Conservation (phyloP, 805 yeast species). For the Spathaspora passalidarum region DNA sequence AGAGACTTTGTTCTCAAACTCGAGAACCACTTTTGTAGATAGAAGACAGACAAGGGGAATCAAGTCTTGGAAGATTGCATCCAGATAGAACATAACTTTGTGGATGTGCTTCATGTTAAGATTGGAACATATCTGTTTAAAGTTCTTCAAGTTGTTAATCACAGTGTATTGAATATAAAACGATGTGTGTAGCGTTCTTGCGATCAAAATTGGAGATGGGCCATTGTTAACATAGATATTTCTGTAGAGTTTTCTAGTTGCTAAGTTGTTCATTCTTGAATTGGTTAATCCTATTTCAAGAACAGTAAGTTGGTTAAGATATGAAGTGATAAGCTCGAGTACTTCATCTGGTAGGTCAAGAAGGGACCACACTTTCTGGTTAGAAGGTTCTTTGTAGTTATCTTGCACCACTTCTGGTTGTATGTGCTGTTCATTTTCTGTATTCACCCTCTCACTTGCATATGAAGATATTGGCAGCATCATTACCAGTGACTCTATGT, state of each 20-base stretch:
- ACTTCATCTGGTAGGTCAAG: not conserved
- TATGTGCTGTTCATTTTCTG: not conserved
- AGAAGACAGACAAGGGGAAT: not conserved
- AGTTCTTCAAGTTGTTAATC: not conserved
- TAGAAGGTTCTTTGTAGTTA: not conserved
- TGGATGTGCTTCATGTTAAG: not conserved
- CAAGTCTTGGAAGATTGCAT: not conserved
- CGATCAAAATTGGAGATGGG: not conserved
- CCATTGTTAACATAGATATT: not conserved
- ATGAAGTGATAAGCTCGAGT: not conserved
- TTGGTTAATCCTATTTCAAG: not conserved
- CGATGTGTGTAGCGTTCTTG: not conserved
- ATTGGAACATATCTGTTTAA: not conserved
- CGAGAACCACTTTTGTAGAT: not conserved
- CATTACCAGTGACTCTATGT: no score
- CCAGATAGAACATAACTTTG: not conserved
- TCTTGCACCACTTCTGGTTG: not conserved
- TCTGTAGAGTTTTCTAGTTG: not conserved
- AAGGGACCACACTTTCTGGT: no score
- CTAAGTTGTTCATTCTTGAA: not conserved
- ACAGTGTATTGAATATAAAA: not conserved
- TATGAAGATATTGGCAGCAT: no score
- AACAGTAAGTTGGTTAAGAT: not conserved
- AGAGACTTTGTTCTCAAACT: no score
- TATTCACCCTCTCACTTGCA: no score